Base-by-base conservation (phyloP, 768 basidiomycete species). In the Auriscalpium microsporum region DNA sequence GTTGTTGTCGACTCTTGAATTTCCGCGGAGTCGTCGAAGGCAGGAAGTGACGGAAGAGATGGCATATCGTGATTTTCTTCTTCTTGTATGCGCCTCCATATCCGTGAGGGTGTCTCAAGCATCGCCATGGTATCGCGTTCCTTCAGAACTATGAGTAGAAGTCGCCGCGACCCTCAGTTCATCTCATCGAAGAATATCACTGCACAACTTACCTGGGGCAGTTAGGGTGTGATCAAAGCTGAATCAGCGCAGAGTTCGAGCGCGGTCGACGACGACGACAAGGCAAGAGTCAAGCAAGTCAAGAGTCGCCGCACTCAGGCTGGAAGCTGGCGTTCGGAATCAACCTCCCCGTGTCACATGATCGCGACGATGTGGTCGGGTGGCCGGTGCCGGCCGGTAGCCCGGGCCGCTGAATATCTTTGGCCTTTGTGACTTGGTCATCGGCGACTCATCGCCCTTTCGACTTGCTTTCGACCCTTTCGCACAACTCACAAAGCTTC, bases 1-100 rank as follows among this genome's bases (percentile, higher is more conserved):
- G 59, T 62, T 66, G 69, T 48, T 71, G 45, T 75, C 71, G 56
- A 69, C 11, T 67, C 53, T 45, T 74, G 71, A 28, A 67, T 69
- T 54, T 73, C 72, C 4, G 67, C 73, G 17, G 83, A 85, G 62
- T 86, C 81, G 34, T 90, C 87, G 63, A 87, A 84, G 1, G 64
- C 74, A 8, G 88, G 86, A 11, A 91, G 68, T 3, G 87, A 88
- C 2, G 90, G 90, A 2, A 93, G 73, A 34, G 90, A 92, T 10
- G 90, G 86, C 75, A 91, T 86, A 59, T 90, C 87, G 59, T 74
- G 69, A 57, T 82, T 80, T 61, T 90, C 85, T n/a, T 78, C 73
- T 0, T 79, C 84, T 67, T 92, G 82, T 50, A 93, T 90, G 47
- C 90, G 79, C 33, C 90, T 78, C 86, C 85, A 88, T 64, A 93